Evolutionary conservation across 31 red algal species (phyloP), one percentile per base, ranked within the genome.

Genomic region (Endocladia muricata): DNA sequence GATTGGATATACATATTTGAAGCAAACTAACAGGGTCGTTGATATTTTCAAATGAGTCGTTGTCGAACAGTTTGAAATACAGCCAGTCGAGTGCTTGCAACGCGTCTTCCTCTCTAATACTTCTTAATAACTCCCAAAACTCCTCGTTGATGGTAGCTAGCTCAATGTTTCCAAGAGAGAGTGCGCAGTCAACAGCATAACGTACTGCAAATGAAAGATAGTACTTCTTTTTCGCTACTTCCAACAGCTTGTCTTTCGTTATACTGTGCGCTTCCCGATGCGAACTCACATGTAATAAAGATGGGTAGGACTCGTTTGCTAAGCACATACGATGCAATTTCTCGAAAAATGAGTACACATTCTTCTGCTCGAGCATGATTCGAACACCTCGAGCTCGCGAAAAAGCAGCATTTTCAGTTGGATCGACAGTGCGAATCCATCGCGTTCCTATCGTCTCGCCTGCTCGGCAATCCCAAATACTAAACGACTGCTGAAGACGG

Each of bases 51-150:
- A 23, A 40, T 8, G 6, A 25, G n/a, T 22, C 0, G 31, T 61
- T 37, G 51, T 7, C 29, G 25, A 4, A 4, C n/a, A 62, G 33
- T 23, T 23, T 22, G 11, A 77, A 41, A 6, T 62, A 37, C 55
- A 77, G 60, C 4, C 32, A 77, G 21, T 77, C 51, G n/a, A 77
- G 54, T n/a, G 62, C 73, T 23, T 36, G 33, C 11, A 77, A 39
- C 54, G 51, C 54, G 21, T 32, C 31, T 35, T 7, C 22, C 11
- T 77, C 73, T 8, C 35, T 34, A 4, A 37, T 25, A 9, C 55
- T 21, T 59, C 4, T 39, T 8, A 23, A 77, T 7, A 77, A 5
- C 8, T 62, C n/a, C 73, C 56, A 62, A 21, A 59, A 77, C 11
- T 31, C 25, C 4, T 22, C 26, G n/a, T 15, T 59, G 31, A 77